Evolutionary conservation across 139 green algal genomes (phyloP), one percentile per base, ranked within the genome.

Genomic region (Tetraselmis chui): DNA sequence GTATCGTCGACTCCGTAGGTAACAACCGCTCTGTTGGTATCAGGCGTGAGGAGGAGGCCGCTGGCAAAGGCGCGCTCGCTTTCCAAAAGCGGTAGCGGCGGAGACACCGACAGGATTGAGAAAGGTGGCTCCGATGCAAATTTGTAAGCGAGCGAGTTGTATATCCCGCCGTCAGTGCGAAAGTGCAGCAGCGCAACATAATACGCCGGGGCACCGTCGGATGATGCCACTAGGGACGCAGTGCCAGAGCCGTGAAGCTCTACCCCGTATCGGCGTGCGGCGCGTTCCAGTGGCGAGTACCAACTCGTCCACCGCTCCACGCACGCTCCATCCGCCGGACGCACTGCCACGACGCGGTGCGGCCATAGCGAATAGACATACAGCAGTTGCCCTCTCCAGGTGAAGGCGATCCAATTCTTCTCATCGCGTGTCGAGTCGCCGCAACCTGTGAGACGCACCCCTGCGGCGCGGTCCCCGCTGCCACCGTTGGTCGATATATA

Each of bases 391-490:
- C n/a, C 78, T 31, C 18, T 2, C 24, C 45, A 75, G 24, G 32
- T 28, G 78, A 82, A 82, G 18, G 31, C 78, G 22, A 82, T 82
- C 78, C 78, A 82, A 25, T 82, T 82, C 78, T 82, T 82, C 78
- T 82, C 78, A 18, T 28, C 24, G 32, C 27, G 32, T 27, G 77
- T 59, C 26, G 28, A 30, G 28, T 32, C 58, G 77, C 23, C 11
- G 75, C 75, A 79, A 23, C 28, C 75, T n/a, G n/a, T n/a, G 28
- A 30, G 28, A 22, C 75, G 75, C 22, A 30, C 28, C 18, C 27
- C 75, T 30, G 27, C 75, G 18, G 75, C 27, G 18, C 5, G 27
- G 27, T 23, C 27, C n/a, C n/a, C n/a, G n/a, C n/a, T n/a, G n/a
- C n/a, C n/a, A n/a, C n/a, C n/a, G n/a, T n/a, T n/a, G n/a, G n/a